Evolutionary conservation across 129 eudicot genomes (phyloP).

Genomic region (Glebionis coronaria): DNA sequence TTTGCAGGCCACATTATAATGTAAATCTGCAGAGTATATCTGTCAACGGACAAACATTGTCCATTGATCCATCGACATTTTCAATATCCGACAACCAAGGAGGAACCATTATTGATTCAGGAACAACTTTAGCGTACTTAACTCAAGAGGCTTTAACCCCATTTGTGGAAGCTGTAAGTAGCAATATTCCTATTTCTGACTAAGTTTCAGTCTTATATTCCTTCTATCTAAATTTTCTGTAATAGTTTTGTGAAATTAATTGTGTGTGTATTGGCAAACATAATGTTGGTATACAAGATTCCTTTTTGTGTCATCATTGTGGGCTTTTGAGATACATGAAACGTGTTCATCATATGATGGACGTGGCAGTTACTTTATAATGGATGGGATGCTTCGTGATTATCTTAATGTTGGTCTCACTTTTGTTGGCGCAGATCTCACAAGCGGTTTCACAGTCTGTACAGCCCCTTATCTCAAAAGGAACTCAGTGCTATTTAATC

Average conservation of each 20-base stretch:
- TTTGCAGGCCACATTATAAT: conserved; percentile 92
- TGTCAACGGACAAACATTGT: conserved; percentile 70
- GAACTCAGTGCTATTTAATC: conserved; percentile 66
- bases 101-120: conserved; percentile 97
- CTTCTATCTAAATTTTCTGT: not conserved
- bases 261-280: not conserved
- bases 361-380: no score
- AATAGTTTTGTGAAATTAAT: not conserved
- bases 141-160: conserved; percentile 81
- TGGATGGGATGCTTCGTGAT: not conserved
- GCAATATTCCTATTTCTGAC: not conserved
- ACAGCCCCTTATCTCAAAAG: conserved; percentile 65
- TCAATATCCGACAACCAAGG: conserved; percentile 67
- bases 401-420: conserved; percentile 11
- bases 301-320: not conserved
- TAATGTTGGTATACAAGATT: not conserved
- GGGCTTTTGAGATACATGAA: not conserved
- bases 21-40: conserved; percentile 76
- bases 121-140: conserved; percentile 93
- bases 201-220: not conserved
- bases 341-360: no score
- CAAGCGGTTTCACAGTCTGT: conserved; percentile 56
- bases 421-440: conserved; percentile 52
- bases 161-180: conserved; percentile 74
- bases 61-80: conserved; percentile 67